phyloP scores from a whole-genome alignment of 129 eudicot genomes.

The Saposhnikovia divaricata region DNA sequence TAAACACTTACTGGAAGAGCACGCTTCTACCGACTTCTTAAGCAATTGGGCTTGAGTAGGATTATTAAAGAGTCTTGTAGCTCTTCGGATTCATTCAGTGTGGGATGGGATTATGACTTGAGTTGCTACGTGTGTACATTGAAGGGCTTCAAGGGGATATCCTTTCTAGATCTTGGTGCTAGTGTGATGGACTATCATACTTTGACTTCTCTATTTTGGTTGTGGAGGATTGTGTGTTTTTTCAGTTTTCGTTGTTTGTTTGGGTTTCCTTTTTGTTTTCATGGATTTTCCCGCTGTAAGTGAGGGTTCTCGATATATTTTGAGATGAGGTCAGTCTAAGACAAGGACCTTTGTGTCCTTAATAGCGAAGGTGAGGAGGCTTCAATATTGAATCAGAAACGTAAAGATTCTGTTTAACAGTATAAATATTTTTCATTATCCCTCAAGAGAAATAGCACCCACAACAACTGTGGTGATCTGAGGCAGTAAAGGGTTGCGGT shows the following conservation, averaged over 20 bases:
- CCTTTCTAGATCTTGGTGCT: background rate
- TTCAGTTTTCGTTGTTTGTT: no score
- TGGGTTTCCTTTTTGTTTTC: no score
- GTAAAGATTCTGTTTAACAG: background rate
- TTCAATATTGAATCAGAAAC: background rate
- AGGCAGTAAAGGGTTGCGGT: background rate
- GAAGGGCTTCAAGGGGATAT: background rate
- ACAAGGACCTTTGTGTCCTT: background rate
- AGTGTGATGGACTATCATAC: background rate
- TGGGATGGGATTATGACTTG: background rate
- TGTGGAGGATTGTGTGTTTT: background rate
- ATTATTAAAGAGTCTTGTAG: background rate
- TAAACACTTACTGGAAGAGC: background rate
- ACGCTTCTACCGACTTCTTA: background rate
- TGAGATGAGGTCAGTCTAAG: background rate
- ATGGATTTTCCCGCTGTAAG: background rate
- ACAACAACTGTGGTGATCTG: background rate
- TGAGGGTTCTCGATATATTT: background rate
- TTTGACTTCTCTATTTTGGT: background rate
- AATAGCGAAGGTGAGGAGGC: background rate
- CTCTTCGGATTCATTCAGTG: background rate
- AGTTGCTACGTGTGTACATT: background rate
- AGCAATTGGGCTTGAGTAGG: background rate
- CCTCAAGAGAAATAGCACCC: background rate
- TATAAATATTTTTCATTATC: no score